A percentile compares a stretch with the other conserved stretches of the same genome.
Conservation (phyloP, 1,284 basidiomycete genomes). For the Rhodotorula sp. region DNA sequence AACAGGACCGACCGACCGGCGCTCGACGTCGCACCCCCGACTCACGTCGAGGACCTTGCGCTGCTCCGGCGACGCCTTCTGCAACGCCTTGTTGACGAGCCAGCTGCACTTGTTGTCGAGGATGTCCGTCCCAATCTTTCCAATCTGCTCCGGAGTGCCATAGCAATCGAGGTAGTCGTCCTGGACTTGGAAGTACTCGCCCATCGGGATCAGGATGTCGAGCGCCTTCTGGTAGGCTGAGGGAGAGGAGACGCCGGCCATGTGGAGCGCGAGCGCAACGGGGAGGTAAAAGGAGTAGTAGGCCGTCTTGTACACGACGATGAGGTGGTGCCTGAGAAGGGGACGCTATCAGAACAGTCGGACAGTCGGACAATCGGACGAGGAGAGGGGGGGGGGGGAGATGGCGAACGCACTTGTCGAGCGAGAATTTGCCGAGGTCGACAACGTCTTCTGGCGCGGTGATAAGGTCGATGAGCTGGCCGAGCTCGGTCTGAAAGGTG, state of each 20-base stretch:
- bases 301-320: constrained; percentile 97
- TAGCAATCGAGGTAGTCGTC: constrained; percentile 97
- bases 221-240: constrained; percentile 75
- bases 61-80: constrained; percentile 62
- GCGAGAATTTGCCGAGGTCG: constrained; percentile 81
- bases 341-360: background rate
- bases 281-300: constrained; percentile 99
- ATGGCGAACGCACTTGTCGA: constrained; percentile 59
- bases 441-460: constrained; percentile 89
- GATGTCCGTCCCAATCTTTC: constrained; percentile 97
- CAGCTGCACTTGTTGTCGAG: constrained; percentile 99
- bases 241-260: constrained; percentile 65
- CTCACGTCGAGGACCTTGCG: constrained; percentile 57
- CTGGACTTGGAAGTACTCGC: constrained; percentile 98
- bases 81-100: constrained; percentile 88
- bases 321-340: constrained; percentile 71
- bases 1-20: background rate
- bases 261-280: constrained; percentile 87
- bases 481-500: constrained; percentile 92
- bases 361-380: no score
- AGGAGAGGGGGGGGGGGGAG: background rate
- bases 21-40: constrained; percentile 4
- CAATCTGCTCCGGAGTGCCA: constrained; percentile 84
- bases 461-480: constrained; percentile 92
- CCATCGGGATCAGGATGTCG: constrained; percentile 84